Evolutionary conservation across 75 land plant species (phyloP), one percentile per base, ranked within the genome.

Genomic region (Gnetum montanum): DNA sequence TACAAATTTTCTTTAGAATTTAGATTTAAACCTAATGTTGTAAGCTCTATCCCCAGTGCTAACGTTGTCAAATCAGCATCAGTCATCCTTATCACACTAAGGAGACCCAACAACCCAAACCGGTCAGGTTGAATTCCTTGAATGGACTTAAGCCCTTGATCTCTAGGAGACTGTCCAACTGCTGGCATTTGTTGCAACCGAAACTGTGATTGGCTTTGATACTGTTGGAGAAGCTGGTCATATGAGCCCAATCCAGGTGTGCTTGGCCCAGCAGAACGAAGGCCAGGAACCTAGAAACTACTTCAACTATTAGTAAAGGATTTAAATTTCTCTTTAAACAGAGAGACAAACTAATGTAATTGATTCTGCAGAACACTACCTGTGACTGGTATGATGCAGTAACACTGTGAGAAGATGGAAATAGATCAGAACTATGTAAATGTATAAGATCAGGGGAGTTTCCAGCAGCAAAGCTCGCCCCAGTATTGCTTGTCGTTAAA

Each of bases 41-140:
- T 88, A 34, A 88, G 58, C 55, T 93, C 98, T 37, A 84, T 85
- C 15, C 98, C 98, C 60, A 88, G 60, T 4, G 98, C 98, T 45
- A 93, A 76, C 0, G 94, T 23, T 46, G 95, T 77, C 8, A 88
- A 46, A 60, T 79, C 89, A 49, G 89, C 82, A 44, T 93, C 83
- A 56, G 61, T 79, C 86, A 77, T 73, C 58, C 73, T 81, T 52
- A 93, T 82, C 11, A 93, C 86, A 65, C 73, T 72, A 36, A 88
- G 66, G 43, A 93, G 69, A 26, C 98, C 98, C 43, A 84, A 77
- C 66, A 93, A 53, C 1, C 90, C 84, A 74, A 70, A 88, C 24
- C 70, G 75, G 37, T 93, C 95, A 43, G 63, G 45, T 43, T 65
- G 75, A 12, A 64, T 31, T 24, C 67, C 70, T 58, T 62, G 82